Evolutionary conservation across 2,329 filamentous ascomycete species (phyloP).

Genomic region (Talaromyces verruculosus): DNA sequence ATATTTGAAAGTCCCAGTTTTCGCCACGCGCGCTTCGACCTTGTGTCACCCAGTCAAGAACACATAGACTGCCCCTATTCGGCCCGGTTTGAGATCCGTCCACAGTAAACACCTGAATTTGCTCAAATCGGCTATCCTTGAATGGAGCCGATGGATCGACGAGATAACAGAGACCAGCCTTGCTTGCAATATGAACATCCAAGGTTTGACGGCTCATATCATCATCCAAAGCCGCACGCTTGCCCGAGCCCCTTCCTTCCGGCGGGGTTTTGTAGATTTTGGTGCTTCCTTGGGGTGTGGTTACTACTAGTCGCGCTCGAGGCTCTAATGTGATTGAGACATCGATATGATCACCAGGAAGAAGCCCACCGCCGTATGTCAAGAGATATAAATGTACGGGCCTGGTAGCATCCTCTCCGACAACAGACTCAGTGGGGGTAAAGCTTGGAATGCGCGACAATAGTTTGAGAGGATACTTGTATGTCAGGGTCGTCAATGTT

Average conservation of each 20-base stretch:
- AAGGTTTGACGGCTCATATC: slow-evolving; percentile 51
- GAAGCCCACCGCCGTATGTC: slow-evolving; percentile 90
- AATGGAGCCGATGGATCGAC: slow-evolving; percentile 95
- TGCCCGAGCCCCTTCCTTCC: not conserved
- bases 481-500: slow-evolving; percentile 71
- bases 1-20: slow-evolving; percentile 78
- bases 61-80: slow-evolving; percentile 62
- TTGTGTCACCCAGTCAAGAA: slow-evolving; percentile 92
- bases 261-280: slow-evolving; percentile 82
- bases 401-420: slow-evolving; percentile 35
- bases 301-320: slow-evolving; percentile 63
- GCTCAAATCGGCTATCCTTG: slow-evolving; percentile 76
- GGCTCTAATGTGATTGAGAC: slow-evolving; percentile 66
- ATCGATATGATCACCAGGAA: slow-evolving; percentile 79
- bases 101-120: slow-evolving; percentile 74
- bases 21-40: slow-evolving; percentile 83
- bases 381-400: slow-evolving; percentile 83
- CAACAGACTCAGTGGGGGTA: slow-evolving; percentile 50
- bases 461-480: slow-evolving; percentile 93
- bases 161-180: slow-evolving; percentile 62
- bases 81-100: slow-evolving; percentile 41
- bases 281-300: slow-evolving; percentile 73
- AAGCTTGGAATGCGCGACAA: slow-evolving; percentile 73
- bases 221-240: not conserved
- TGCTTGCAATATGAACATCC: slow-evolving; percentile 49